Evolutionary conservation across 441 rosid genomes (phyloP).

Genomic region (Pelargonium cotyledonis): DNA sequence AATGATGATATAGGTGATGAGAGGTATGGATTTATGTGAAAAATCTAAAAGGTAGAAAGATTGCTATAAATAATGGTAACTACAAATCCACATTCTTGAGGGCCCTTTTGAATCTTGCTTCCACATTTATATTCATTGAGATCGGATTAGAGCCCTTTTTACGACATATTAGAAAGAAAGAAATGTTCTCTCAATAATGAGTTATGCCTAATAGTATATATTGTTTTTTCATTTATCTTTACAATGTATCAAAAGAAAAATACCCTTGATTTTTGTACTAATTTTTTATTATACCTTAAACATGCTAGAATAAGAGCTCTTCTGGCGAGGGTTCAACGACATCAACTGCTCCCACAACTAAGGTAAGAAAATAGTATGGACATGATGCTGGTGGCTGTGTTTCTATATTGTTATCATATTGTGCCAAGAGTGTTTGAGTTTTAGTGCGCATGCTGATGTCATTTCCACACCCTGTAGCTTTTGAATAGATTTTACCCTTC

Average conservation of each 20-base stretch:
- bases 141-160: too few species aligned
- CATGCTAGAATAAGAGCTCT: background rate
- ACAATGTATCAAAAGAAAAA: background rate
- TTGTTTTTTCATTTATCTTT: background rate
- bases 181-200: too few species aligned
- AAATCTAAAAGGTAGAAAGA: background rate
- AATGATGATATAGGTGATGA: background rate
- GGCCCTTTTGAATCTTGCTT: background rate
- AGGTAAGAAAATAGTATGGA: conserved; percentile 27
- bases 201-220: background rate
- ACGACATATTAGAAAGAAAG: too few species aligned
- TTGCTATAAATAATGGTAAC: background rate
- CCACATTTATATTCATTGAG: background rate
- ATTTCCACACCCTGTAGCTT: background rate
- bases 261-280: background rate
- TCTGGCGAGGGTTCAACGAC: conserved; percentile 49
- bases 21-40: background rate
- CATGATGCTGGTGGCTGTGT: background rate
- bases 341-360: conserved; percentile 41
- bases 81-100: too few species aligned
- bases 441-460: background rate
- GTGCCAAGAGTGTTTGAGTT: background rate
- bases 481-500: background rate
- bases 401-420: background rate
- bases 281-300: background rate